phyloP scores from a whole-genome alignment of 2,329 filamentous ascomycete genomes.

The Ceratocystis eucalypticola region DNA sequence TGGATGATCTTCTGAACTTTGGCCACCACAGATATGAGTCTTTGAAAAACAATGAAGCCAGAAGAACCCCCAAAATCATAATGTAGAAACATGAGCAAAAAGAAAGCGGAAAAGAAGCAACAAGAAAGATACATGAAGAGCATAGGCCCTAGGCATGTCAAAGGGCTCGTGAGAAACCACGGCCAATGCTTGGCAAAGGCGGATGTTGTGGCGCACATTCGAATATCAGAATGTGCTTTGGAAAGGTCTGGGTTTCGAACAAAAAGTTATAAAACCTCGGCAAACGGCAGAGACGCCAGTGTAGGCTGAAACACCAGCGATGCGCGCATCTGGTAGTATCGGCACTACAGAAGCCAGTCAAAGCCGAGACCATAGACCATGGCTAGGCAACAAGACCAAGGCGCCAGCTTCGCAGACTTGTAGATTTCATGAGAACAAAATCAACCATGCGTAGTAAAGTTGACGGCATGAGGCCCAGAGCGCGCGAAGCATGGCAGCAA shows the following conservation, averaged over 20 bases:
- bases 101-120: constrained; percentile 22
- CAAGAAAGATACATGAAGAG: constrained; percentile 9
- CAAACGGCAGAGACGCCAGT: not conserved
- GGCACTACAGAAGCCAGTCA: not conserved
- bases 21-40: constrained; percentile 16
- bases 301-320: not conserved
- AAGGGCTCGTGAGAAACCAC: not conserved
- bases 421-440: not conserved
- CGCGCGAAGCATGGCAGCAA: not conserved
- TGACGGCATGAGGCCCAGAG: not conserved
- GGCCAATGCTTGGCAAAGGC: not conserved
- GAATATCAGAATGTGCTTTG: not conserved
- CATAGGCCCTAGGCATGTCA: not conserved
- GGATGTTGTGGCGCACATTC: not conserved
- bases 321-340: not conserved
- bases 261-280: not conserved
- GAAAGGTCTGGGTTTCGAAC: not conserved
- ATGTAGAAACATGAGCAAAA: constrained; percentile 21
- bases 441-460: not conserved
- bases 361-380: not conserved
- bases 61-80: constrained; percentile 21
- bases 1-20: constrained; percentile 17
- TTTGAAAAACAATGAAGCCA: constrained; percentile 20
- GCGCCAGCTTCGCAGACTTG: not conserved
- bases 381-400: not conserved